Conservation (phyloP, 352 stramenopile genomes). For the Albugo candida region DNA sequence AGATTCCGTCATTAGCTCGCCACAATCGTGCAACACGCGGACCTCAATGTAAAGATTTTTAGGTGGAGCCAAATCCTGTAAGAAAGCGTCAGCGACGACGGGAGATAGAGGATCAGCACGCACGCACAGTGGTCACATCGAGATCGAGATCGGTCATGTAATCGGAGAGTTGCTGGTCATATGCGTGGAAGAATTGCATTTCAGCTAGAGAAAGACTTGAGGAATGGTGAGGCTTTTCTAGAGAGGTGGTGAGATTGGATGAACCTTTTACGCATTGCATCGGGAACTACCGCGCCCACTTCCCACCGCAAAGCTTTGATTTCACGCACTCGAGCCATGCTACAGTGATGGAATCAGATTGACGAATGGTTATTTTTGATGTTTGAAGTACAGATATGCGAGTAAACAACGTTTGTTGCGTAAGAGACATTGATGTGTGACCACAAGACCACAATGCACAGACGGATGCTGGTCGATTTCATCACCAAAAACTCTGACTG, state of each 20-base stretch:
- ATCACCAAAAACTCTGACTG: conserved; percentile 23
- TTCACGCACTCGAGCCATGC: conserved; percentile 37
- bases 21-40: conserved; percentile 71
- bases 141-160: conserved; percentile 82
- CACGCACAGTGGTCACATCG: conserved; percentile 52
- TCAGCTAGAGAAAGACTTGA: conserved; percentile 61
- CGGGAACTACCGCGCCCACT: conserved; percentile 72
- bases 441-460: conserved; percentile 60
- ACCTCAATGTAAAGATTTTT: conserved; percentile 85
- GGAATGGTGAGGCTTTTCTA: not conserved
- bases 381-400: conserved; percentile 41
- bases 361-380: not conserved
- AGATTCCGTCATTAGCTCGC: conserved; percentile 83
- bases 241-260: not conserved
- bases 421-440: conserved; percentile 77
- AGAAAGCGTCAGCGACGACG: not conserved
- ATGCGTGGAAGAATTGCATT: conserved; percentile 80
- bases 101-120: conserved; percentile 1
- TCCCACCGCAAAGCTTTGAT: conserved; percentile 83
- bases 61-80: conserved; percentile 62
- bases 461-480: conserved; percentile 35
- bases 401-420: conserved; percentile 82
- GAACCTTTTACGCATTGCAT: conserved; percentile 45
- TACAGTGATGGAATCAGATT: too few species aligned
- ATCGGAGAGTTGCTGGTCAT: conserved; percentile 79